Evolutionary conservation across 2,329 filamentous ascomycete genomes (phyloP).

Genomic region (Clathrospora elynae): DNA sequence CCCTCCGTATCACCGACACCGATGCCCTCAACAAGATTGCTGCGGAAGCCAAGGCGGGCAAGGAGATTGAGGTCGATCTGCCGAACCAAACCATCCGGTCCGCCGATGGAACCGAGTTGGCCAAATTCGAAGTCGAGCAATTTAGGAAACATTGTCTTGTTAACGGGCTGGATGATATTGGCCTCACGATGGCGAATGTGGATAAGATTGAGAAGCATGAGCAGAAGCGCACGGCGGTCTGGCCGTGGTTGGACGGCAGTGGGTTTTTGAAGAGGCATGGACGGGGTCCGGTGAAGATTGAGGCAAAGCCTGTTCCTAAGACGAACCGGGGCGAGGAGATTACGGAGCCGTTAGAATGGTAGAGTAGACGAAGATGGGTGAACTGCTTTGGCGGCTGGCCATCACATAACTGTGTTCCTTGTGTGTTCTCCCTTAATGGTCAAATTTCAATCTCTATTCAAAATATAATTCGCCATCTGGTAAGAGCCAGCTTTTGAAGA

Average conservation of each 20-base stretch:
- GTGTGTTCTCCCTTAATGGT: no score
- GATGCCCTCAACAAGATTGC: slow-evolving; percentile 71
- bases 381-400: no score
- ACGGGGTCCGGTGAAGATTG: slow-evolving; percentile 64
- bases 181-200: slow-evolving; percentile 88
- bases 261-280: slow-evolving; percentile 71
- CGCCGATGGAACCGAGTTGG: slow-evolving; percentile 72
- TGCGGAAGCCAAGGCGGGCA: slow-evolving; percentile 75
- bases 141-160: slow-evolving; percentile 94
- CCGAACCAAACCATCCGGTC: slow-evolving; percentile 82
- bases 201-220: slow-evolving; percentile 88
- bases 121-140: slow-evolving; percentile 83
- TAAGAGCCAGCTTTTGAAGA: slow-evolving; percentile 9
- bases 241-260: slow-evolving; percentile 88
- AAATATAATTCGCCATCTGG: no score
- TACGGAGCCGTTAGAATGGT: slow-evolving; percentile 90
- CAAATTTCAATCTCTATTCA: no score
- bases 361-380: slow-evolving; percentile 22
- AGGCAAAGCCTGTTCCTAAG: slow-evolving; percentile 75
- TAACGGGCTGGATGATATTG: slow-evolving; percentile 95
- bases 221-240: slow-evolving; percentile 73
- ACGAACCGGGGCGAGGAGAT: slow-evolving; percentile 87
- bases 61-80: slow-evolving; percentile 88
- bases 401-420: no score
- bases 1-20: slow-evolving; percentile 74